Evolutionary conservation across 495 filamentous ascomycete genomes (phyloP), one percentile per base, ranked within the genome.

Genomic region (Penicillium bialowiezense): DNA sequence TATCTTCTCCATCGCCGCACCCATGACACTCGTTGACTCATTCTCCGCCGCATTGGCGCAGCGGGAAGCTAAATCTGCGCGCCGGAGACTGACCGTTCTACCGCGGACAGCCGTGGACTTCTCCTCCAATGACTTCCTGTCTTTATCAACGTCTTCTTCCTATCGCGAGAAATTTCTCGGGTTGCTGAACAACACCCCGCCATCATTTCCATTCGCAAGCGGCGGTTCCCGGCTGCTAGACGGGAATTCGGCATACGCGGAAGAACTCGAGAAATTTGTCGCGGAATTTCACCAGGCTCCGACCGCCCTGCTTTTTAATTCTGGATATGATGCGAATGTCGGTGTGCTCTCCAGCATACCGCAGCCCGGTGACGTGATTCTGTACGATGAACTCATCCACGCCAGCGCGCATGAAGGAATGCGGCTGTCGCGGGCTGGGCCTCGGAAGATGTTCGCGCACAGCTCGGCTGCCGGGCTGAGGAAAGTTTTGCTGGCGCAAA

Each of bases 371-470:
- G 89, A 93, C 69, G 61, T 80, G 5, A 74, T 93, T 7, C 51
- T 91, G 3, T 85, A 86, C 56, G 89, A 93, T 62, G 85, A 84
- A 61, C 65, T 83, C 26, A 81, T 91, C 15, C 89, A 92, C 58
- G 89, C 89, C 1, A 89, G 85, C 58, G 78, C 84, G 0, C 86
- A 87, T 45, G 88, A 90, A 34, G 89, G 89, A 0, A 90, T 92
- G 85, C 66, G 80, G n/a, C 50, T 85, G 15, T 84, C 78, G 14
- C 68, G 84, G 5, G 83, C 86, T 0, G 60, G 56, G 1, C 65
- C 50, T 9, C 66, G 62, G 9, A 53, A 79, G 1, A 50, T 71
- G 8, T 90, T 93, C 58, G 19, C 48, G 3, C 89, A 93, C 57
- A 88, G 87, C 61, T 79, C 64, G 0, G 67, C 83, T 0, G 59